phyloP scores from a whole-genome alignment of 495 filamentous ascomycete genomes.

The Endocarpon pusillum region DNA sequence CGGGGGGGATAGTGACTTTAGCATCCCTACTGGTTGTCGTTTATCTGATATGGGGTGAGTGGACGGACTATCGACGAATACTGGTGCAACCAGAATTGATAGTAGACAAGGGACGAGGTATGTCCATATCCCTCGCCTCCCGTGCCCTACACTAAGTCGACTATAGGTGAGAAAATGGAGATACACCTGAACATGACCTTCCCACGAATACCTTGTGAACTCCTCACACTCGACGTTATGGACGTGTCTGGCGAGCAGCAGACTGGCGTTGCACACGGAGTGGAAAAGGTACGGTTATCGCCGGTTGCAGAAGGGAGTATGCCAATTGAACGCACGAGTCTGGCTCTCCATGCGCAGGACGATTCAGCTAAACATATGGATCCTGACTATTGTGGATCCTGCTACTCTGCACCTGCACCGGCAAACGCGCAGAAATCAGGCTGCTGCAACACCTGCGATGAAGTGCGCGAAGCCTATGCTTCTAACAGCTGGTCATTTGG shows the following conservation, averaged over 20 bases:
- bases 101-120: slow-evolving; percentile 91
- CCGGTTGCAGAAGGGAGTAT: slow-evolving; percentile 54
- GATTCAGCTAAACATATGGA: slow-evolving; percentile 67
- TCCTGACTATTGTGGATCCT: slow-evolving; percentile 83
- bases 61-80: slow-evolving; percentile 77
- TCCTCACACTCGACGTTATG: slow-evolving; percentile 95
- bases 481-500: slow-evolving; percentile 82
- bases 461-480: slow-evolving; percentile 89
- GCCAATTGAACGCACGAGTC: slow-evolving; percentile 54
- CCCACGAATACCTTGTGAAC: slow-evolving; percentile 82
- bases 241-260: slow-evolving; percentile 96
- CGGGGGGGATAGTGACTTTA: slow-evolving; percentile 88
- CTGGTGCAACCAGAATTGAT: slow-evolving; percentile 82
- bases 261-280: slow-evolving; percentile 77
- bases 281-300: slow-evolving; percentile 71
- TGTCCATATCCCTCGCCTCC: slow-evolving; percentile 7
- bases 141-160: neutral
- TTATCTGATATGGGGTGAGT: slow-evolving; percentile 87
- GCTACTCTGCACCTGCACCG: slow-evolving; percentile 70
- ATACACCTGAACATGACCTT: slow-evolving; percentile 98
- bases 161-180: slow-evolving; percentile 86
- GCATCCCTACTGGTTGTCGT: slow-evolving; percentile 71
- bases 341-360: slow-evolving; percentile 53
- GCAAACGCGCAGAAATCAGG: slow-evolving; percentile 50
- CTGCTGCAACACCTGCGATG: slow-evolving; percentile 94